Percentiles rank a stretch among this genome's conserved stretches.
phyloP scores from a whole-genome alignment of 345 rosid genomes.

The Rubroshorea leprosula region DNA sequence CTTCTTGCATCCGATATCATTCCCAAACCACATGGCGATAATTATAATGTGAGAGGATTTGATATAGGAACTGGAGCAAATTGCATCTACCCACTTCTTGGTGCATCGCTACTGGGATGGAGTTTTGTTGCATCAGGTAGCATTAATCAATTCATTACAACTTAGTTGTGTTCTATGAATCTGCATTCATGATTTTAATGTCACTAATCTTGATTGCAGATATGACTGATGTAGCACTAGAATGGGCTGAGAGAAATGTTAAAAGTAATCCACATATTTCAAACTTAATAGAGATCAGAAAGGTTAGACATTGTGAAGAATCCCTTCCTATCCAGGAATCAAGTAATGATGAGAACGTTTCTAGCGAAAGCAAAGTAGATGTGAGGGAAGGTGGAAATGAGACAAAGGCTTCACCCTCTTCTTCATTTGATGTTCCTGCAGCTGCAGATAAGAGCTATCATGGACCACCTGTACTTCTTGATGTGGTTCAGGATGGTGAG shows the following conservation, averaged over 20 bases:
- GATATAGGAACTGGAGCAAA: slow-evolving; percentile 96
- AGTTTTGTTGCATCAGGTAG: slow-evolving; percentile 77
- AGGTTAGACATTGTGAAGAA: slow-evolving; percentile 29
- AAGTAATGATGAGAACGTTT: slow-evolving; percentile 11
- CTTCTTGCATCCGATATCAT: slow-evolving; percentile 64
- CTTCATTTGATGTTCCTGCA: slow-evolving; percentile 18
- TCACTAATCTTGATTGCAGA: slow-evolving; percentile 42
- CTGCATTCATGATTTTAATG: slow-evolving; percentile 9
- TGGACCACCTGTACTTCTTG: slow-evolving; percentile 50
- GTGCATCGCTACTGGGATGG: slow-evolving; percentile 83
- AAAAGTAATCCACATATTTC: slow-evolving; percentile 60
- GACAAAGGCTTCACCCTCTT: slow-evolving; percentile 9
- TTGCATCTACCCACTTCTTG: slow-evolving; percentile 92
- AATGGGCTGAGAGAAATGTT: slow-evolving; percentile 86
- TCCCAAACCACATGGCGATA: slow-evolving; percentile 22
- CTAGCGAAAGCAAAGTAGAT: slow-evolving; percentile 20
- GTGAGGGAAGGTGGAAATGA: slow-evolving; percentile 14
- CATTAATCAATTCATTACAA: no score
- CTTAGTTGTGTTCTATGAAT: no score
- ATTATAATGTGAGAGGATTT: slow-evolving; percentile 58
- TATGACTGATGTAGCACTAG: slow-evolving; percentile 70
- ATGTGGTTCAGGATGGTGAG: slow-evolving; percentile 64
- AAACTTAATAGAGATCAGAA: slow-evolving; percentile 63
- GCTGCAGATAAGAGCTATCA: slow-evolving; percentile 25
- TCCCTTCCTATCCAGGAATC: slow-evolving; percentile 16